Evolutionary conservation across 2,329 filamentous ascomycete genomes (phyloP).

Genomic region (Penicillium sp.): DNA sequence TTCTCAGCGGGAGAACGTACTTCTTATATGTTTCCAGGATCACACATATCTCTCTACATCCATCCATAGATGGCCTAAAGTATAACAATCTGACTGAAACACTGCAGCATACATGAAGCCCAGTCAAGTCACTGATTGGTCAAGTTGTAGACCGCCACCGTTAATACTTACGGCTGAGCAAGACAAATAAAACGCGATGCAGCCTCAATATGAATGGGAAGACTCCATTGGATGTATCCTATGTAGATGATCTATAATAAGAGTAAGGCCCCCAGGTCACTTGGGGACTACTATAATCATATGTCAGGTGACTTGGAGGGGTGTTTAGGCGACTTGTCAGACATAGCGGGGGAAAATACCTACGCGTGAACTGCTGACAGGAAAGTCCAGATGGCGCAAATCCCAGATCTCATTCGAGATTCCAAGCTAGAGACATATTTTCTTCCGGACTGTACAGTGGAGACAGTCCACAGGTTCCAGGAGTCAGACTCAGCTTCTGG

Average conservation of each 20-base stretch:
- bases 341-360: background rate
- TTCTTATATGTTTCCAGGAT: too few species aligned
- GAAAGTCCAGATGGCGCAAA: background rate
- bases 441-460: background rate
- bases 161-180: background rate
- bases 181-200: background rate
- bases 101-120: background rate
- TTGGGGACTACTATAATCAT: background rate
- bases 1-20: background rate
- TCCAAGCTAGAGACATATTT: background rate
- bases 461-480: background rate
- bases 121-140: background rate
- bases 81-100: background rate
- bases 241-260: background rate
- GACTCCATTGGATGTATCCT: background rate
- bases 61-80: background rate
- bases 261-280: background rate
- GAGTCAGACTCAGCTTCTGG: background rate
- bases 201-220: background rate
- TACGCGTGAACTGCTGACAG: background rate
- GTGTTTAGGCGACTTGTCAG: background rate
- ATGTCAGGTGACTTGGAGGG: constrained; percentile 1
- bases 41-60: background rate
- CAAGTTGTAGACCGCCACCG: background rate
- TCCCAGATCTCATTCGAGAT: background rate